A percentile compares a stretch with the other conserved stretches of the same genome.
These are phyloP conservation scores for Marasmius fiardii DNA, from an alignment of 1,284 basidiomycete species.

Conservation along the genomic window DNA sequence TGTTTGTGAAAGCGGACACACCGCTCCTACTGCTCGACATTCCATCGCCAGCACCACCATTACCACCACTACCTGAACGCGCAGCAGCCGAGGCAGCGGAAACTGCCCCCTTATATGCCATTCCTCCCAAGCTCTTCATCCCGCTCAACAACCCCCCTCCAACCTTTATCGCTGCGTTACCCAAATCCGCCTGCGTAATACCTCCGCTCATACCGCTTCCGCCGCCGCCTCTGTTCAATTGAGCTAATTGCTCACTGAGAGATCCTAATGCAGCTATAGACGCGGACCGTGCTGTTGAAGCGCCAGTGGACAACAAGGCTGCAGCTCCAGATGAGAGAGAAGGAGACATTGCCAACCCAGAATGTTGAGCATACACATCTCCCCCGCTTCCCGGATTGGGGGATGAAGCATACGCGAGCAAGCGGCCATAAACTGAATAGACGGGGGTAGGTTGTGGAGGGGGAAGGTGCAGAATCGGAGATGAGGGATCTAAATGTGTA, in stretches of 20 bases:
- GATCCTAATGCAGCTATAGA: conserved; percentile 21
- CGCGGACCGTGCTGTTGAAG: conserved; percentile 19
- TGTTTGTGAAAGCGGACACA: conserved; percentile 19
- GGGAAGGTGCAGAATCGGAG: conserved; percentile 6
- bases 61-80: conserved; percentile 19
- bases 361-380: neutral
- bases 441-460: conserved; percentile 35
- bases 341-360: neutral
- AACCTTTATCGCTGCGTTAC: conserved; percentile 52
- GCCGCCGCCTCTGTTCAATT: conserved; percentile 15
- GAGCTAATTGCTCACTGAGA: conserved; percentile 11
- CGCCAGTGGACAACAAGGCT: conserved; percentile 17
- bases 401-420: conserved; percentile 58
- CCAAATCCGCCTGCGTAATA: conserved; percentile 42
- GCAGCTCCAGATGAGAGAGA: conserved; percentile 19
- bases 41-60: conserved; percentile 7
- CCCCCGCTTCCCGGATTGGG: conserved; percentile 23
- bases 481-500: neutral
- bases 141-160: conserved; percentile 62
- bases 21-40: conserved; percentile 7
- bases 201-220: conserved; percentile 10
- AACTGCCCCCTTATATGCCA: conserved; percentile 54
- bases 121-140: conserved; percentile 61
- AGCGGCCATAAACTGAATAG: conserved; percentile 58
- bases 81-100: conserved; percentile 5